These are phyloP conservation scores for Rhizopogon sp. DNA, from an alignment of 768 basidiomycete genomes.

Conservation along the genomic window DNA sequence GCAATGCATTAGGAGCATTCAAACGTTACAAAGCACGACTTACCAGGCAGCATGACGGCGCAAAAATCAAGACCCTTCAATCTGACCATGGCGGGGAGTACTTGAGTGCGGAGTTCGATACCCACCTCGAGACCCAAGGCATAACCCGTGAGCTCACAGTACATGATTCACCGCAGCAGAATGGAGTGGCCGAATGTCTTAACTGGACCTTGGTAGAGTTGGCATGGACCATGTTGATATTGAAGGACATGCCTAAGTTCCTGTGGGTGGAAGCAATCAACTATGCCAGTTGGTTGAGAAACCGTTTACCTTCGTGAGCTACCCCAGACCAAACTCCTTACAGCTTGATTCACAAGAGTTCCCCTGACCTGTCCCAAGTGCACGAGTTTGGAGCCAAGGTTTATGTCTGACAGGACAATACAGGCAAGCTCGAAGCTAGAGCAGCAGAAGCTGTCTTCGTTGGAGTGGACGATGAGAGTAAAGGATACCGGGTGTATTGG, in stretches of 20 bases:
- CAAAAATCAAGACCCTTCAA: conserved; percentile 2
- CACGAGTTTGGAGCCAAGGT: background rate
- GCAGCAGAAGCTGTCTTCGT: conserved; percentile 21
- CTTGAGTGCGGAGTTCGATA: conserved; percentile 15
- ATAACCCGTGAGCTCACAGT: conserved; percentile 19
- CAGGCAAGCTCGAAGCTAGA: conserved; percentile 9
- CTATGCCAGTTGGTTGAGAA: conserved; percentile 32
- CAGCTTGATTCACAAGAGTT: background rate
- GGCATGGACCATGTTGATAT: conserved; percentile 16
- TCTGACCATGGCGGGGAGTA: conserved; percentile 27
- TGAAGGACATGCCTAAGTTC: conserved; percentile 14
- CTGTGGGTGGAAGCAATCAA: conserved; percentile 13
- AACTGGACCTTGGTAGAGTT: conserved; percentile 23
- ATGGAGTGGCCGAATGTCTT: conserved; percentile 24
- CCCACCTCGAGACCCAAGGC: conserved; percentile 12
- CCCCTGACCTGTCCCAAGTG: background rate
- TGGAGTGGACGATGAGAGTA: conserved; percentile 29
- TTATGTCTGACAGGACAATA: conserved; percentile 20
- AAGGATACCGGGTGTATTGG: conserved; percentile 30
- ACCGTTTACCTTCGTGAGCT: conserved; percentile 23
- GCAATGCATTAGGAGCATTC: conserved; percentile 21
- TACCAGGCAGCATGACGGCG: no score
- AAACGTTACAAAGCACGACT: conserved; percentile 16
- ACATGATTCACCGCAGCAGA: conserved; percentile 24
- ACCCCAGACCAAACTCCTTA: conserved; percentile 19